Evolutionary conservation across 2,329 filamentous ascomycete genomes (phyloP), one percentile per base, ranked within the genome.

Genomic region (Dichotomopilus funicola): DNA sequence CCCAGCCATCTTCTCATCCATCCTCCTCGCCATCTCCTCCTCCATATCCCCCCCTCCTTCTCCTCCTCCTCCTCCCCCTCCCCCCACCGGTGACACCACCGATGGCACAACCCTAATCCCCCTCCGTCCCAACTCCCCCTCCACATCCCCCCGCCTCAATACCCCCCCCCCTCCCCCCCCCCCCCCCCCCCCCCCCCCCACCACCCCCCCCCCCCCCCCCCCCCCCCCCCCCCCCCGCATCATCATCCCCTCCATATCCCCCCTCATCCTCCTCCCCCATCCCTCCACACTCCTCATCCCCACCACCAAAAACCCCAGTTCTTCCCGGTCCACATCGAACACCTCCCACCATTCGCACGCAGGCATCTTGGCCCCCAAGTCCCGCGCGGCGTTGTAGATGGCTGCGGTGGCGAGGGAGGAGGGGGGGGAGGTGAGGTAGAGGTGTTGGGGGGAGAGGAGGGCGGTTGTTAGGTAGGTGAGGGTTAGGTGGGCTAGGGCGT

Each of bases 311-410:
- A 97, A 97, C 0, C 94, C 94, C 38, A 99, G 77, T 68, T 96
- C 91, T 74, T 99, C 94, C 50, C 94, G 79, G 65, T 96, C 91
- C 6, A 94, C 89, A 70, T 99, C 94, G 69, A 97, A 97, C 0
- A 97, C 89, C 71, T 96, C 91, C 94, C 94, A 99, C 94, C 94
- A 99, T 60, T 89, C 86, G 48, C 81, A 82, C 60, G 88, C 87
- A 0, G 92, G 90, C 72, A 96, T 78, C 69, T 89, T 91, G 10
- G 88, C 82, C 0, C 80, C 85, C 1, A 82, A 70, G 62, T 97
- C 91, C 45, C 86, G 80, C 0, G 90, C 88, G 0, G 92, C 89
- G n/a, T 90, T 82, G 68, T 97, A 99, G 36, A 96, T 87, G 1
- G 91, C 89, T 1, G 91, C 89, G 2, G 90, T 89, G 4, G 94